Evolutionary conservation across 345 rosid genomes (phyloP).

Genomic region (Eucalyptus tenuipes): DNA sequence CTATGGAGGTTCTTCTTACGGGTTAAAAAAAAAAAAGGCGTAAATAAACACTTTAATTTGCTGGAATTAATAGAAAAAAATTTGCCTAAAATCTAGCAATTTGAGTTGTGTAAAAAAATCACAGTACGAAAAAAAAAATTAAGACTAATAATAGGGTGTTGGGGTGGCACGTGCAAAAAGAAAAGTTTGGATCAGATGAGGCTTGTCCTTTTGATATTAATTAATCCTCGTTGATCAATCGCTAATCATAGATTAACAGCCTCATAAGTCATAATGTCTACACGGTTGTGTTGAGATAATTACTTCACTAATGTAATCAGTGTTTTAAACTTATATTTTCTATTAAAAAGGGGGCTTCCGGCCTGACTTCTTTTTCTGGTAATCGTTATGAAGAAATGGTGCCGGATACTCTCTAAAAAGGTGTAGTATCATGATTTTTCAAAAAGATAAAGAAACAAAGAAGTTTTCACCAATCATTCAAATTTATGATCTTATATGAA

Average conservation of each 20-base stretch:
- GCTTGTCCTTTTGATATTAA: background rate
- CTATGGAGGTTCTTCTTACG: background rate
- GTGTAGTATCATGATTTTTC: background rate
- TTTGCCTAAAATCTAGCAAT: background rate
- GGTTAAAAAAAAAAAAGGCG: background rate
- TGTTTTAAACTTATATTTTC: background rate
- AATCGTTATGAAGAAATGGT: background rate
- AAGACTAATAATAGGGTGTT: background rate
- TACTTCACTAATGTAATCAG: background rate
- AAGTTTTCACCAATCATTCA: background rate
- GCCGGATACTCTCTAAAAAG: background rate
- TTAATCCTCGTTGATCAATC: background rate
- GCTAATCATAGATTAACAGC: background rate
- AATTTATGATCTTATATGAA: background rate
- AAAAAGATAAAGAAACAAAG: rapidly evolving
- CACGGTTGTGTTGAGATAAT: background rate
- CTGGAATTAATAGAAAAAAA: background rate
- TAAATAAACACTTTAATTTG: background rate
- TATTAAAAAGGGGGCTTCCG: background rate
- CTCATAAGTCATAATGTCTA: background rate
- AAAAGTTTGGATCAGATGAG: background rate
- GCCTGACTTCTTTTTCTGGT: background rate
- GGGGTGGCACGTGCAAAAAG: background rate
- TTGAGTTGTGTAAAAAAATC: background rate
- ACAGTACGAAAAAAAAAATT: background rate